phyloP scores from a whole-genome alignment of 2,329 filamentous ascomycete genomes.

The Pseudogymnoascus sp. region DNA sequence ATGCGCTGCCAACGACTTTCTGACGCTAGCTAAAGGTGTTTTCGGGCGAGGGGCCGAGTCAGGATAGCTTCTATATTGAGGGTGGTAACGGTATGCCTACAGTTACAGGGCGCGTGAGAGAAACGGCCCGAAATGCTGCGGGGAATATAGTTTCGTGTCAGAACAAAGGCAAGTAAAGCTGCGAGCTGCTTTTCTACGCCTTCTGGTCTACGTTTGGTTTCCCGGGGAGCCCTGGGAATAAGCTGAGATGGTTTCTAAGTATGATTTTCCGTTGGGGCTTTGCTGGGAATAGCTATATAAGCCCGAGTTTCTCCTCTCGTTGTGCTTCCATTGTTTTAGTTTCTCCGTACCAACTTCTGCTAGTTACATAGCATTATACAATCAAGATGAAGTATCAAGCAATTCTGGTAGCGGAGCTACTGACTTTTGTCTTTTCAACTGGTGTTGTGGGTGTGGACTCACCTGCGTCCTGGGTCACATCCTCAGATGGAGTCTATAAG shows the following conservation, averaged over 20 bases:
- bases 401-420: not conserved
- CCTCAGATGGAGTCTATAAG: slow-evolving; percentile 7
- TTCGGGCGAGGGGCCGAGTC: not conserved
- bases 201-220: not conserved
- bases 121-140: not conserved
- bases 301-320: not conserved
- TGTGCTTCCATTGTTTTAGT: not conserved
- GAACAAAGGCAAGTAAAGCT: not conserved
- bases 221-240: not conserved
- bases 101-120: not conserved
- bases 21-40: not conserved
- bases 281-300: not conserved
- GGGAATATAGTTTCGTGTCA: not conserved
- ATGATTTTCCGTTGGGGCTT: not conserved
- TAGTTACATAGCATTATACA: not conserved
- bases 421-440: slow-evolving; percentile 7
- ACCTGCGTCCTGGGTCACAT: slow-evolving; percentile 2
- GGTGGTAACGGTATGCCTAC: not conserved
- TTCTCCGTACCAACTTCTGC: not conserved
- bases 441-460: not conserved
- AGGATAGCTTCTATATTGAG: not conserved
- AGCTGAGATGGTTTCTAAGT: not conserved
- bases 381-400: slow-evolving; percentile 20
- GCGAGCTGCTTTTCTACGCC: not conserved
- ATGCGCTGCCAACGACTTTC: not conserved